Evolutionary conservation across 345 rosid genomes (phyloP).

Genomic region (Eutrema yunnanense): DNA sequence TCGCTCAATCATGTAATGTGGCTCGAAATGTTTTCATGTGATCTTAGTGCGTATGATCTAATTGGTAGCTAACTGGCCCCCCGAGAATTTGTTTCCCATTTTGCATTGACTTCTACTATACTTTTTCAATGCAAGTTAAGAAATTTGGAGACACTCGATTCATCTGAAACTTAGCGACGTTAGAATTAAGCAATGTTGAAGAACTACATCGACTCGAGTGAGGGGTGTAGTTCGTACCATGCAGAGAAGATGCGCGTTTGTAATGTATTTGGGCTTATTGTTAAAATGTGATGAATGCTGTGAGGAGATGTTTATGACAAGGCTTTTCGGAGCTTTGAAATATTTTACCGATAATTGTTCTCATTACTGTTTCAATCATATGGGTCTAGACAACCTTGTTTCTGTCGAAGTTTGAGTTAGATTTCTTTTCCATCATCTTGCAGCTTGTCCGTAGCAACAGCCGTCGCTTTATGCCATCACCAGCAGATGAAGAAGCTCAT

Average conservation of each 20-base stretch:
- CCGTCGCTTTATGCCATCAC: conserved; percentile 94
- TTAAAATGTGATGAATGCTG: not conserved
- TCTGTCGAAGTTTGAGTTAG: not conserved
- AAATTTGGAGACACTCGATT: not conserved
- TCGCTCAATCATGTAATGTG: conserved; percentile 4
- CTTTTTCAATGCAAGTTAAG: not conserved
- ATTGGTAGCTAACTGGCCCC: not conserved
- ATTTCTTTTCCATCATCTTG: conserved; percentile 25
- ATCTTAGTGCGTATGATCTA: conserved; percentile 2
- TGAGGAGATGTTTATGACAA: not conserved
- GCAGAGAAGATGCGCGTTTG: not conserved
- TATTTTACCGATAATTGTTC: not conserved
- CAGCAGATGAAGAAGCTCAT: conserved; percentile 94
- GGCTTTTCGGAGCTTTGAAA: not conserved
- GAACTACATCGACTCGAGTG: not conserved
- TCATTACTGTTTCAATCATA: not conserved
- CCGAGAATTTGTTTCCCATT: not conserved
- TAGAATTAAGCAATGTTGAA: not conserved
- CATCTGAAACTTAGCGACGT: not conserved
- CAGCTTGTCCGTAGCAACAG: conserved; percentile 96
- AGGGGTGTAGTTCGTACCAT: not conserved
- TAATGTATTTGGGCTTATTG: not conserved
- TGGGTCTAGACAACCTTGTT: not conserved
- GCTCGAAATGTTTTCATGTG: not conserved
- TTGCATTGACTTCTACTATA: not conserved